Evolutionary conservation across 2,329 filamentous ascomycete species (phyloP).

Genomic region (Nemania bipapillata): DNA sequence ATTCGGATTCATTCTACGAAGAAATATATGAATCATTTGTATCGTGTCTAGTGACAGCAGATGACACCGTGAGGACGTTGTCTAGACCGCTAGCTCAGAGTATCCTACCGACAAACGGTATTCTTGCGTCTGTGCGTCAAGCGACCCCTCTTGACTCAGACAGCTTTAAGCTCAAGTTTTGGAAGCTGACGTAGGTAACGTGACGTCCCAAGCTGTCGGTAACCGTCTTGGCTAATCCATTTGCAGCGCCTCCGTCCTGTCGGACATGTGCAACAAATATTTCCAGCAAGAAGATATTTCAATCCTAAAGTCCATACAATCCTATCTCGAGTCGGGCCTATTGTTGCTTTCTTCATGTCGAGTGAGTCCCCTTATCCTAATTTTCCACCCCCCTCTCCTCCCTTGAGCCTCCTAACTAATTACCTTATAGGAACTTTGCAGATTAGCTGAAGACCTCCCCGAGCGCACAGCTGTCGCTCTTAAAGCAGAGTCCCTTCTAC

Average conservation of each 20-base stretch:
- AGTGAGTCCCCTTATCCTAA: constrained; percentile 49
- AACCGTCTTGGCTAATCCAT: constrained; percentile 35
- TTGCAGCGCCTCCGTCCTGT: constrained; percentile 58
- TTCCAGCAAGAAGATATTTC: constrained; percentile 57
- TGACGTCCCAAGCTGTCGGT: constrained; percentile 30
- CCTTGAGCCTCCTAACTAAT: constrained; percentile 31
- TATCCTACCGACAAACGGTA: constrained; percentile 57
- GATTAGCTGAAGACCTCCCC: constrained; percentile 64
- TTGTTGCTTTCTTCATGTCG: constrained; percentile 63
- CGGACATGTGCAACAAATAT: constrained; percentile 62
- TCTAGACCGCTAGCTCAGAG: constrained; percentile 61
- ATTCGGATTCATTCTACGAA: constrained; percentile 56
- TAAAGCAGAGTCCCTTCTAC: constrained; percentile 70
- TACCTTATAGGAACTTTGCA: constrained; percentile 62
- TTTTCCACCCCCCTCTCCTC: not conserved
- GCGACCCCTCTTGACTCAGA: constrained; percentile 54
- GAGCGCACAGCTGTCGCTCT: constrained; percentile 65
- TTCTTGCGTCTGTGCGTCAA: constrained; percentile 53
- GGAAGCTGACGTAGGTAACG: constrained; percentile 62
- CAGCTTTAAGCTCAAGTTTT: constrained; percentile 60
- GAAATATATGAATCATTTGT: constrained; percentile 64
- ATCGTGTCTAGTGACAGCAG: constrained; percentile 64
- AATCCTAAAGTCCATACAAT: constrained; percentile 61
- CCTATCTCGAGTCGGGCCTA: constrained; percentile 67
- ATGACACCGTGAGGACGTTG: constrained; percentile 61